Evolutionary conservation across 768 basidiomycete species (phyloP).

Genomic region (Ephemerocybe angulata): DNA sequence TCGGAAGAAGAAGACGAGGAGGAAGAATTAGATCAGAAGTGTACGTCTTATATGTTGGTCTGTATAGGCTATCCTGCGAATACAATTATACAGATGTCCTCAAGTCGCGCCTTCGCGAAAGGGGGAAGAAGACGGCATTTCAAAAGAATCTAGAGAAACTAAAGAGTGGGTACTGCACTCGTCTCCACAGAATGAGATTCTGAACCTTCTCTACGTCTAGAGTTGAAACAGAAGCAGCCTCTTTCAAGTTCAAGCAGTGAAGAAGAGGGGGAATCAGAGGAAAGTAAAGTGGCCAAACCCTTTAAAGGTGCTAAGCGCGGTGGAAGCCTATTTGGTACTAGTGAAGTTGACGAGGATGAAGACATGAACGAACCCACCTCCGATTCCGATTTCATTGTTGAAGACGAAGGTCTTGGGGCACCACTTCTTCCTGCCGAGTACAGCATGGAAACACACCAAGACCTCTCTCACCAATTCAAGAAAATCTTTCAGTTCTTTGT

Average conservation of each 20-base stretch:
- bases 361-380: neutral
- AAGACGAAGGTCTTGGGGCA: conserved; percentile 51
- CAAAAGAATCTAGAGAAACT: conserved; percentile 63
- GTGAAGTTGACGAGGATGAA: neutral
- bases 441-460: conserved; percentile 76
- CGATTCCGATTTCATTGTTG: conserved; percentile 55
- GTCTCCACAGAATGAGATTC: neutral
- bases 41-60: conserved; percentile 7
- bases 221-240: conserved; percentile 18
- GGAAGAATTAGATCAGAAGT: conserved; percentile 10
- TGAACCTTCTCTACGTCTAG: conserved; percentile 6
- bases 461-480: conserved; percentile 78
- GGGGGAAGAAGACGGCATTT: conserved; percentile 52
- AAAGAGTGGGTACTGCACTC: conserved; percentile 45
- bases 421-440: conserved; percentile 67
- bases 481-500: conserved; percentile 86
- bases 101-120: conserved; percentile 53
- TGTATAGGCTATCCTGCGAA: neutral
- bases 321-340: conserved; percentile 1
- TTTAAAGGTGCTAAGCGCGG: conserved; percentile 47
- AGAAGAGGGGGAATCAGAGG: conserved; percentile 20
- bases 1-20: conserved; percentile 31
- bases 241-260: conserved; percentile 11
- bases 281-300: conserved; percentile 26
- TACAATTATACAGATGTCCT: conserved; percentile 49